Base-by-base conservation (phyloP, 169 alveolate species). In the Plasmodium gallinaceum region DNA sequence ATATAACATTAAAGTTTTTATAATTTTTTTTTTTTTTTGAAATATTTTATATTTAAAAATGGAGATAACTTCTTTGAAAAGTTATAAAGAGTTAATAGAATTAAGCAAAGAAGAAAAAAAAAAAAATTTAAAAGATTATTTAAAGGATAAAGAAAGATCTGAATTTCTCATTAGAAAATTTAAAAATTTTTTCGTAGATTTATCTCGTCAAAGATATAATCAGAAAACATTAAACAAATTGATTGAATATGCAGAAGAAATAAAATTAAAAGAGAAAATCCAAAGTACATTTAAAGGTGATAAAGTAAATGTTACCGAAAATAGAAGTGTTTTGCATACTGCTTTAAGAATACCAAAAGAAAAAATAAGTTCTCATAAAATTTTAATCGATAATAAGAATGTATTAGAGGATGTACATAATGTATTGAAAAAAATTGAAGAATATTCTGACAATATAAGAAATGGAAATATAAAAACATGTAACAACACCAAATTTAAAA, bases 301-400 rank as follows among this genome's bases (percentile, higher is more conserved):
- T 42, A 95, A 93, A 72, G 91, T 99, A 76, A 99, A 99, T 93
- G 92, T 92, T 16, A 98, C 99, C 4, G 99, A 99, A 93, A 93
- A 95, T 52, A 93, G 99, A 52, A 94, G 99, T 8, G 99, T 97
- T 22, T 94, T 98, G 42, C 99, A 99, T 92, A 97, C 97, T 6
- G 99, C 99, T 6, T 95, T 99, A 46, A 95, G 99, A 76, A 93
- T 96, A 52, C 96, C 96, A 7, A 90, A 90, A 61, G 96, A 93
- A 69, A 91, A 92, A 60, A 42, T 57, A 43, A 51, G 73, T 58
- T 52, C 70, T 46, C 43, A 22, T 45, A 74, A 87, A 62, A 70
- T 94, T 6, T 76, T 71, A 45, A 89, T 96, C 32, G 96, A 93
- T 37, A 95, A 94, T 39, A 75, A 86, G 60, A 90, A 94, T 48